A percentile compares a stretch with the other conserved stretches of the same genome.
Evolutionary conservation across 306 rosid species (phyloP).

Genomic region (Carpinus viminea): DNA sequence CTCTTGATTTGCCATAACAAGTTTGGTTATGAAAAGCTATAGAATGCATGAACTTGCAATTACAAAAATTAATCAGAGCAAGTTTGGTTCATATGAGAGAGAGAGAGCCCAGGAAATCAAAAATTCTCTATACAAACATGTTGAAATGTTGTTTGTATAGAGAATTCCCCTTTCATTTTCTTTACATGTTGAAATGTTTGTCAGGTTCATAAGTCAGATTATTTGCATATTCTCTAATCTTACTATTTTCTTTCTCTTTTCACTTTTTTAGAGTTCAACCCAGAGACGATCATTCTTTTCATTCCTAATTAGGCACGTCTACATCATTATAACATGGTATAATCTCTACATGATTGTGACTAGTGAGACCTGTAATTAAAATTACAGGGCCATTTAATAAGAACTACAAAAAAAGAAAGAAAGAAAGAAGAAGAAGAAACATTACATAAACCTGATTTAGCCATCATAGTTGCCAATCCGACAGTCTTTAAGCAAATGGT

Average conservation of each 20-base stretch:
- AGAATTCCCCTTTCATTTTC: too few relatives aligned
- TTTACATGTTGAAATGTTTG: too few relatives aligned
- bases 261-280: too few relatives aligned
- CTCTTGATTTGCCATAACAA: slow-evolving; percentile 87
- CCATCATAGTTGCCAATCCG: slow-evolving; percentile 97
- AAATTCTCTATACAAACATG: too few relatives aligned
- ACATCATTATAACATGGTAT: neutral
- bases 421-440: too few relatives aligned
- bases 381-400: slow-evolving; percentile 12
- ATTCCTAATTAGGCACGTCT: too few relatives aligned
- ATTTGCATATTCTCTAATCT: too few relatives aligned
- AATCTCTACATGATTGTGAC: neutral
- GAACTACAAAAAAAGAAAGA: neutral
- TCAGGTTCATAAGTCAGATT: too few relatives aligned
- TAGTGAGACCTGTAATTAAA: neutral
- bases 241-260: too few relatives aligned
- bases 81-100: neutral
- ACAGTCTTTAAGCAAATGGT: slow-evolving; percentile 88
- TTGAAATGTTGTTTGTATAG: too few relatives aligned
- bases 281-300: too few relatives aligned
- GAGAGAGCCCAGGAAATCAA: too few relatives aligned
- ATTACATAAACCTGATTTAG: slow-evolving; percentile 75
- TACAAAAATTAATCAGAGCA: neutral
- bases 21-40: slow-evolving; percentile 10
- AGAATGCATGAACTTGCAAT: neutral